Evolutionary conservation across 352 stramenopile genomes (phyloP).

Genomic region (Globisporangium uncinulatum): DNA sequence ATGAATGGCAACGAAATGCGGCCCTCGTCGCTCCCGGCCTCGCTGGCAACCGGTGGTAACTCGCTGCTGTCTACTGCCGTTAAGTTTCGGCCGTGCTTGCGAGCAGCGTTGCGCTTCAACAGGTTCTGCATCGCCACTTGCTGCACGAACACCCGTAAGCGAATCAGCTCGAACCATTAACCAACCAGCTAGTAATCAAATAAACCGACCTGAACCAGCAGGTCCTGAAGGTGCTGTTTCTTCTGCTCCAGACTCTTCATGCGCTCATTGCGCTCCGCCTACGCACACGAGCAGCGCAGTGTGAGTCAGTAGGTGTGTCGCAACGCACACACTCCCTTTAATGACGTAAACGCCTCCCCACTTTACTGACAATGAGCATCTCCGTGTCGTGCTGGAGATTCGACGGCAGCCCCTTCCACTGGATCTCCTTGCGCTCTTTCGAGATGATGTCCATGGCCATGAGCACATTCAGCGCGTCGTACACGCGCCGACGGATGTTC

Average conservation of each 20-base stretch:
- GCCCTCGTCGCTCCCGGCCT: conserved; percentile 44
- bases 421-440: conserved; percentile 94
- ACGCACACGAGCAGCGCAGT: neutral
- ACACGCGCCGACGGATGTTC: conserved; percentile 96
- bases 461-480: conserved; percentile 96
- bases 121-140: conserved; percentile 95
- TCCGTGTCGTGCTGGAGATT: conserved; percentile 86
- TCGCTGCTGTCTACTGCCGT: conserved; percentile 11
- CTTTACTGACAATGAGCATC: conserved; percentile 58
- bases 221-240: conserved; percentile 89
- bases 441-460: conserved; percentile 98
- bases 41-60: conserved; percentile 3
- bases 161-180: no score
- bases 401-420: conserved; percentile 76
- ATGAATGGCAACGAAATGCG: conserved; percentile 96
- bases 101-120: conserved; percentile 79
- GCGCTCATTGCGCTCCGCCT: conserved; percentile 72
- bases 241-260: conserved; percentile 83
- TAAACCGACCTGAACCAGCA: conserved; percentile 77
- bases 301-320: neutral
- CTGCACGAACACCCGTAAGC: conserved; percentile 17
- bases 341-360: no score
- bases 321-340: no score
- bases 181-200: neutral
- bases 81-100: conserved; percentile 26